phyloP scores from a whole-genome alignment of 805 yeast genomes.

The Ogataea haglerorum region DNA sequence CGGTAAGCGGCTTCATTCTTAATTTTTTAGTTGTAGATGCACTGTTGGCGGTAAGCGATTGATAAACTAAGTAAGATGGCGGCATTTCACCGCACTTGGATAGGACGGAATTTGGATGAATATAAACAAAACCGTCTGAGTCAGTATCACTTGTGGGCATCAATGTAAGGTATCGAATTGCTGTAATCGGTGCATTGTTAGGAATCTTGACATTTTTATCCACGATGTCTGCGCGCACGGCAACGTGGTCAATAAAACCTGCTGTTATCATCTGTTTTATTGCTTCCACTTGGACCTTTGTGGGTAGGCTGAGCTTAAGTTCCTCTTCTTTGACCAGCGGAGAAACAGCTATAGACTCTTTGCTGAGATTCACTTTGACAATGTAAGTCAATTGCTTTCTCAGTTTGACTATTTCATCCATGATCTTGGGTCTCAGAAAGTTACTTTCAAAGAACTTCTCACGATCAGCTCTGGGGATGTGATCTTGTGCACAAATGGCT shows the following conservation, averaged over 20 bases:
- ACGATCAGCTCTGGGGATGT: conserved; percentile 50
- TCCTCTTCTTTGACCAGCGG: conserved; percentile 38
- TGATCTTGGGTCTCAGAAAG: conserved; percentile 70
- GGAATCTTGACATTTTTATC: conserved; percentile 59
- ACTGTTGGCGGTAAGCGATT: conserved; percentile 56
- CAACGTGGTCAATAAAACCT: conserved; percentile 89
- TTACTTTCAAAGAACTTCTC: conserved; percentile 51
- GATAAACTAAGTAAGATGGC: conserved; percentile 75
- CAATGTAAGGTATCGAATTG: conserved; percentile 64
- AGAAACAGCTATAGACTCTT: conserved; percentile 54
- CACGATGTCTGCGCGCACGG: conserved; percentile 73
- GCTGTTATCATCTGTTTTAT: conserved; percentile 90
- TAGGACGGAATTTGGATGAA: conserved; percentile 76
- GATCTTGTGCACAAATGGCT: conserved; percentile 86
- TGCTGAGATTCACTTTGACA: conserved; percentile 61
- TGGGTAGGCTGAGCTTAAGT: conserved; percentile 63
- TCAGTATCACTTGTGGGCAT: conserved; percentile 37
- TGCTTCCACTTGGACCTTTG: conserved; percentile 64
- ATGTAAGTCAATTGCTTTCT: conserved; percentile 76
- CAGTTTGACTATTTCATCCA: conserved; percentile 82
- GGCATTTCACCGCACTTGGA: conserved; percentile 62
- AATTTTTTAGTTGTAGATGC: conserved; percentile 41
- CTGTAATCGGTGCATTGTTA: conserved; percentile 54
- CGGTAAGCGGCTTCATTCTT: conserved; percentile 74
- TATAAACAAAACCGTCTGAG: conserved; percentile 58